Conservation (phyloP, 768 basidiomycete genomes). For the Ramaria sp. region DNA sequence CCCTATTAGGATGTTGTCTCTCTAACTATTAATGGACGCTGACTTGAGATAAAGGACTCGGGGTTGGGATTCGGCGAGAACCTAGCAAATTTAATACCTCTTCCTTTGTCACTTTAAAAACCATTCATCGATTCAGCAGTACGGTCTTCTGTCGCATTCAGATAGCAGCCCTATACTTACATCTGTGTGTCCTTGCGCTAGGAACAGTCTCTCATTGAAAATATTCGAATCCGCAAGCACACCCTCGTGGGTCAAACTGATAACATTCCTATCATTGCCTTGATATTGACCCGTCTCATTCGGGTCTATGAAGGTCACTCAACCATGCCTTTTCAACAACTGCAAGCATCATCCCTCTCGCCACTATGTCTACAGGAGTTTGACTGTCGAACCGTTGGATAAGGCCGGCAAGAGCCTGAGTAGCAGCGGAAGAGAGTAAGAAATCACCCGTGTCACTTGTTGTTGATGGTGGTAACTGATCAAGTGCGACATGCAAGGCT, state of each 20-base stretch:
- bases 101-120: too few species aligned
- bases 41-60: too few species aligned
- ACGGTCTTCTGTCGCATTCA: too few species aligned
- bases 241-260: not conserved
- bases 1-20: too few species aligned
- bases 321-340: constrained; percentile 19
- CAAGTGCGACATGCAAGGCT: constrained; percentile 24
- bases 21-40: too few species aligned
- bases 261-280: not conserved
- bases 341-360: constrained; percentile 19
- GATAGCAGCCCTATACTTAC: too few species aligned
- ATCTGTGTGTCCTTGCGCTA: not conserved
- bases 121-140: too few species aligned
- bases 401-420: not conserved
- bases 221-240: not conserved
- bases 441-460: not conserved
- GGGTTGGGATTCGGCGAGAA: too few species aligned
- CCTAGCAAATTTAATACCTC: too few species aligned
- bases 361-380: constrained; percentile 14
- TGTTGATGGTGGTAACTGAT: not conserved
- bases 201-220: too few species aligned
- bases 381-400: constrained; percentile 1
- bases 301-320: not conserved
- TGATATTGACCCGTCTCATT: not conserved
- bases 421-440: not conserved